phyloP scores from a whole-genome alignment of 1,284 basidiomycete genomes.

The Boletus sp. region DNA sequence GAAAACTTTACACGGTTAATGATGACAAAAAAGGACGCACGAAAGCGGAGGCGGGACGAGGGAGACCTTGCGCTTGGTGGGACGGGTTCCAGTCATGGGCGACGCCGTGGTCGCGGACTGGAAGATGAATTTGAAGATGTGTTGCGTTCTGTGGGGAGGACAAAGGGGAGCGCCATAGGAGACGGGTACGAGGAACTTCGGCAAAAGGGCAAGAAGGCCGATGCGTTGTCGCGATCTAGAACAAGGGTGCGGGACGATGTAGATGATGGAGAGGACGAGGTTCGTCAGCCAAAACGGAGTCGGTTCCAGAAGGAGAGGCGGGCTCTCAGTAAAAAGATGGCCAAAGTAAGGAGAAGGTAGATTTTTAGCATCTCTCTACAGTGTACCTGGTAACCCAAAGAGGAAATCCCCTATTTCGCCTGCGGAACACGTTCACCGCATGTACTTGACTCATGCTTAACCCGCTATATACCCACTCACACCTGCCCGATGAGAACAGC shows the following conservation, averaged over 20 bases:
- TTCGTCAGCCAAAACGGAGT: constrained; percentile 57
- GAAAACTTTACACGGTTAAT: constrained; percentile 92
- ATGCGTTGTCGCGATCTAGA: constrained; percentile 49
- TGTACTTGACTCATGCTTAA: background rate
- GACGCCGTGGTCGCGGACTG: constrained; percentile 67
- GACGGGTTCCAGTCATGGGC: constrained; percentile 45
- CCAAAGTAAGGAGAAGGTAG: constrained; percentile 22
- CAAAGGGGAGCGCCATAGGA: constrained; percentile 41
- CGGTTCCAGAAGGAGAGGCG: constrained; percentile 76
- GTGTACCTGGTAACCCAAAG: background rate
- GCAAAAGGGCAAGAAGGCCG: constrained; percentile 61
- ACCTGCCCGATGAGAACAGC: constrained; percentile 55
- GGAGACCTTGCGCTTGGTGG: constrained; percentile 87
- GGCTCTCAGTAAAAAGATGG: constrained; percentile 42
- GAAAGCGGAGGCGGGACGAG: constrained; percentile 80
- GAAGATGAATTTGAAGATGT: constrained; percentile 86
- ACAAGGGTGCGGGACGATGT: constrained; percentile 39
- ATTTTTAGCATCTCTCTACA: too few species aligned
- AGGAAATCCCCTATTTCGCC: background rate
- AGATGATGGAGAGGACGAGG: constrained; percentile 42
- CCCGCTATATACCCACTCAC: background rate
- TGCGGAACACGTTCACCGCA: too few species aligned
- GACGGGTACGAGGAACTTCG: constrained; percentile 78
- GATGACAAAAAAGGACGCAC: constrained; percentile 87
- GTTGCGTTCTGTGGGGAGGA: constrained; percentile 52